A percentile compares a stretch with the other conserved stretches of the same genome.
phyloP scores from a whole-genome alignment of 768 basidiomycete genomes.

The Trametes coccinea region DNA sequence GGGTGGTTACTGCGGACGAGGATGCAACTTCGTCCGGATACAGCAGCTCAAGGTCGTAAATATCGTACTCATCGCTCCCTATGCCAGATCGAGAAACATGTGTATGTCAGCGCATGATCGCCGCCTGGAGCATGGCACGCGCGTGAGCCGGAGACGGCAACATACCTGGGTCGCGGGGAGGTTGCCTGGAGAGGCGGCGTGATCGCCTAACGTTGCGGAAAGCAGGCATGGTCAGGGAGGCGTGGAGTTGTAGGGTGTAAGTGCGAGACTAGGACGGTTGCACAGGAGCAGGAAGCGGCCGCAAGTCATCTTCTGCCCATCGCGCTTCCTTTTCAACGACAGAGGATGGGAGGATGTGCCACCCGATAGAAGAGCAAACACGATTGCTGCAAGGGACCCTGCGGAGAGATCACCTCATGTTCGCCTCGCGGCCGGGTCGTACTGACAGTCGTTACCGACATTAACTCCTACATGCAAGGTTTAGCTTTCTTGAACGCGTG shows the following conservation, averaged over 20 bases:
- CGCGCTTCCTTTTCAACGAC: slow-evolving; percentile 17
- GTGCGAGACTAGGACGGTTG: slow-evolving; percentile 12
- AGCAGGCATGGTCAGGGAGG: slow-evolving; percentile 33
- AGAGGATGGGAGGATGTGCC: slow-evolving; percentile 12
- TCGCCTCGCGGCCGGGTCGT: slow-evolving; percentile 21
- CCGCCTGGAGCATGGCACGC: not conserved
- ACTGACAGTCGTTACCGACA: slow-evolving; percentile 12
- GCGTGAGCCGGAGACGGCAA: slow-evolving; percentile 10
- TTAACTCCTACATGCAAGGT: slow-evolving; percentile 13
- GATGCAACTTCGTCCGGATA: slow-evolving; percentile 22
- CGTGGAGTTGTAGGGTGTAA: not conserved
- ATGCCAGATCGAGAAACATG: slow-evolving; percentile 17
- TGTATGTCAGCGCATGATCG: slow-evolving; percentile 2
- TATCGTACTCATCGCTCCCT: slow-evolving; percentile 31
- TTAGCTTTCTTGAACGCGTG: slow-evolving; percentile 17
- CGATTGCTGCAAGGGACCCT: slow-evolving; percentile 12
- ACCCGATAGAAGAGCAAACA: slow-evolving; percentile 20
- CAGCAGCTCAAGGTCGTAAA: slow-evolving; percentile 27
- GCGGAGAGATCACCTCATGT: slow-evolving; percentile 19
- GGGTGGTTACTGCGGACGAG: slow-evolving; percentile 18
- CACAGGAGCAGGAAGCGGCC: slow-evolving; percentile 13
- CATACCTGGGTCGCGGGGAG: slow-evolving; percentile 37
- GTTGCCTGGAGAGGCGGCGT: slow-evolving; percentile 44
- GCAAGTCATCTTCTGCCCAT: slow-evolving; percentile 9
- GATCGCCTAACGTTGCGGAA: slow-evolving; percentile 42